Evolutionary conservation across 371 early-diverging fungal genomes (phyloP), one percentile per base, ranked within the genome.

Genomic region (Rhizopus stolonifer): DNA sequence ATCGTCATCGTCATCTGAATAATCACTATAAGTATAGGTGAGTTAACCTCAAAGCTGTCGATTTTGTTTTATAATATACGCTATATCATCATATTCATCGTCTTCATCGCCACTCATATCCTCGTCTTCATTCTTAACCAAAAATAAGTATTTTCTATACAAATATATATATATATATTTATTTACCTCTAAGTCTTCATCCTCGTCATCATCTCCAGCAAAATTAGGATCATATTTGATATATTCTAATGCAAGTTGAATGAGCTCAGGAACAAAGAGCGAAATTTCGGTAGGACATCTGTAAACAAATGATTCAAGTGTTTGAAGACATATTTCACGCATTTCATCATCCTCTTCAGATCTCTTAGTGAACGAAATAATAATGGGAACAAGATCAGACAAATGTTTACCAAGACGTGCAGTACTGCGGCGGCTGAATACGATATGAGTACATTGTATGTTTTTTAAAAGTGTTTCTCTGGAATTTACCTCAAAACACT

Each of bases 191-290:
- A 31, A 31, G 2, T 39, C 39, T 31, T 77, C 85, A 10, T 87
- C 90, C 17, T 79, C 78, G 15, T 80, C 85, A n/a, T 88, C 90
- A 49, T 85, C 94, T 40, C 82, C 88, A 17, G 81, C 87, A 73
- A 91, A 92, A 74, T 95, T 94, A 14, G 96, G 96, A 54, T 96
- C 95, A 55, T 92, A 89, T 56, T 83, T 85, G 21, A 92, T 61
- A 58, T 86, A 90, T 46, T 80, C 79, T 29, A 92, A 64, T 1
- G 83, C 81, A 29, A 87, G 70, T 0, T 58, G 56, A 33, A 86
- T 82, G 36, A 95, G 84, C 6, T 75, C 67, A 24, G 77, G 64
- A 19, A 91, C 75, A 53, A 83, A 81, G 2, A 80, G 70, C 0
- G 80, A 70, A 22, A 89, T 82, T 55, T 87, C 86, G 4, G 81